Evolutionary conservation across 441 rosid species (phyloP), one percentile per base, ranked within the genome.

Genomic region (Arabidopsis lyrata): DNA sequence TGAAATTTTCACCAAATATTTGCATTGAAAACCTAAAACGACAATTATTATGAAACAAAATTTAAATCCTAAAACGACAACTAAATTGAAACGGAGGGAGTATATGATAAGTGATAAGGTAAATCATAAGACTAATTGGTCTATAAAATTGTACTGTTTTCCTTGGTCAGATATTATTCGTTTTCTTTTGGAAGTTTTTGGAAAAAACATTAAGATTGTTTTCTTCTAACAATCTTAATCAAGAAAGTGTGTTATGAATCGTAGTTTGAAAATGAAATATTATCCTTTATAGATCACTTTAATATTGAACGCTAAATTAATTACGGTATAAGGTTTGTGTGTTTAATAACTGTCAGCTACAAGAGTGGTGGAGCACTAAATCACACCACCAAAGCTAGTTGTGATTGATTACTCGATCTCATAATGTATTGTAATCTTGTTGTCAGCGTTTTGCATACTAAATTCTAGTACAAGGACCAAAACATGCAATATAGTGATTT

Each of bases 361-460:
- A 63, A 42, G 39, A 72, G 56, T 63, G 77, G 49, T 34, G 72
- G 42, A 66, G 54, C 72, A 66, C 77, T 31, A 66, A 65, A 57
- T 73, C 24, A 55, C 64, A 55, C 39, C 65, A 63, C 36, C 48
- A 14, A 42, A 7, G 36, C 35, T 50, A n/a, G 6, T 47, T 49
- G 20, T 18, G 22, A 18, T 35, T 18, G 22, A 18, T 35, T 47
- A 16, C 14, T 61, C n/a, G n/a, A n/a, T n/a, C 36, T 62, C 35
- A n/a, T 72, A 18, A 31, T 39, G 10, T 50, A 16, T 6, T 1
- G 8, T 27, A 44, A n/a, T 44, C 67, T 44, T n/a, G 15, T 45
- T 29, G 8, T 29, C 50, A 44, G 34, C 18, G 34, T 39, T 39
- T 14, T 4, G 7, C 65, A 20, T 20, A 14, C 31, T 3, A 38